phyloP scores from a whole-genome alignment of 2,329 filamentous ascomycete species.

The Chalara sp. region DNA sequence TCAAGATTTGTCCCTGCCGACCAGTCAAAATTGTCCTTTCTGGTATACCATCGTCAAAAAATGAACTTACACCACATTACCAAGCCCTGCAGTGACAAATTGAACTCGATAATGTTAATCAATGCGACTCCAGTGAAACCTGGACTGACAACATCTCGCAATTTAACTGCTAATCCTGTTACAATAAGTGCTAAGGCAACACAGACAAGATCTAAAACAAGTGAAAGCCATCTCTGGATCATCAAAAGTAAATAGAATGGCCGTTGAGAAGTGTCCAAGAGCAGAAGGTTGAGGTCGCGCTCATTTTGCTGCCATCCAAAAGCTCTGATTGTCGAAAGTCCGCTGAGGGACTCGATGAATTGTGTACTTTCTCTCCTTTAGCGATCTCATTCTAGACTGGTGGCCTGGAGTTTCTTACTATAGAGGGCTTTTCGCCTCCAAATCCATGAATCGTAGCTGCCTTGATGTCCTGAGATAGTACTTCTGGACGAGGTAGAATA shows the following conservation, averaged over 20 bases:
- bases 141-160: slow-evolving; percentile 20
- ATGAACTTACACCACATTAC: slow-evolving; percentile 3
- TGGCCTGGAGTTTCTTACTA: slow-evolving; percentile 23
- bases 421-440: slow-evolving; percentile 38
- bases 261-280: slow-evolving; percentile 47
- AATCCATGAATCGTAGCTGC: slow-evolving; percentile 41
- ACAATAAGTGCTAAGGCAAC: slow-evolving; percentile 25
- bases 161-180: slow-evolving; percentile 27
- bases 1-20: slow-evolving; percentile 33
- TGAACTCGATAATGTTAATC: slow-evolving; percentile 21
- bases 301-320: slow-evolving; percentile 34
- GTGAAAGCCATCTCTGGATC: slow-evolving; percentile 50
- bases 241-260: slow-evolving; percentile 52
- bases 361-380: slow-evolving; percentile 27
- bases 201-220: slow-evolving; percentile 30
- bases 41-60: too few relatives aligned
- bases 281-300: slow-evolving; percentile 30
- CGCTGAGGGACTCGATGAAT: slow-evolving; percentile 39
- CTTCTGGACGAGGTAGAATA: slow-evolving; percentile 27
- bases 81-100: slow-evolving; percentile 6
- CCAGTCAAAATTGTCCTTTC: not conserved
- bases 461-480: slow-evolving; percentile 42
- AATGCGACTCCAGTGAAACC: slow-evolving; percentile 25
- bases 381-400: too few relatives aligned
- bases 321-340: slow-evolving; percentile 38